Evolutionary conservation across 2,329 filamentous ascomycete species (phyloP).

Genomic region (Apiospora sp.): DNA sequence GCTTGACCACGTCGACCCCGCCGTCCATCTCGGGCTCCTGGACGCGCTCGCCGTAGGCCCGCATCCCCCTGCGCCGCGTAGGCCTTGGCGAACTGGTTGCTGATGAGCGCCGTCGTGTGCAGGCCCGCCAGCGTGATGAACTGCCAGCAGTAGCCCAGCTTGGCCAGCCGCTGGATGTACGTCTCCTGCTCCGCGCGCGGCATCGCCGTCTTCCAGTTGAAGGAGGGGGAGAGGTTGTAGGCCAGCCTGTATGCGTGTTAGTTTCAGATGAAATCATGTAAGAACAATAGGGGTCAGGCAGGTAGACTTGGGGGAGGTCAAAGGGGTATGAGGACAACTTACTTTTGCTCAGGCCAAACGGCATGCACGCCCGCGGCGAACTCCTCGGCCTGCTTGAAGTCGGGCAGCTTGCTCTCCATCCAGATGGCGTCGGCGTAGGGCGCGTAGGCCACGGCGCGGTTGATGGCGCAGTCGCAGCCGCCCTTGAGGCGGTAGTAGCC

Average conservation of each 20-base stretch:
- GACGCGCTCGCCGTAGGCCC: slow-evolving; percentile 94
- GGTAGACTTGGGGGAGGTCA: not conserved
- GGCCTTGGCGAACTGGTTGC: slow-evolving; percentile 84
- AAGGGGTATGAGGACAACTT: slow-evolving; percentile 45
- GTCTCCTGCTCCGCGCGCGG: slow-evolving; percentile 91
- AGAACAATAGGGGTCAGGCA: not conserved
- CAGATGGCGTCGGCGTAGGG: slow-evolving; percentile 96
- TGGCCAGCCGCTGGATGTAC: slow-evolving; percentile 88
- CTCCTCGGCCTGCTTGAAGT: slow-evolving; percentile 88
- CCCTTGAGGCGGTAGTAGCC: slow-evolving; percentile 94
- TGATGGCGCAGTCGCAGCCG: slow-evolving; percentile 89
- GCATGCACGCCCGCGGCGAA: slow-evolving; percentile 94
- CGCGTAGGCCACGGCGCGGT: slow-evolving; percentile 88
- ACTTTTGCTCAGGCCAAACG: slow-evolving; percentile 97
- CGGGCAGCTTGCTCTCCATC: slow-evolving; percentile 99
- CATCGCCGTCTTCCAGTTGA: slow-evolving; percentile 99
- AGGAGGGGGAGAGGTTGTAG: slow-evolving; percentile 97
- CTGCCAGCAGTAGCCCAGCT: slow-evolving; percentile 98
- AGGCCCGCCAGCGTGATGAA: slow-evolving; percentile 99
- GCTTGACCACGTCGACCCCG: slow-evolving; percentile 92
- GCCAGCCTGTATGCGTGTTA: slow-evolving; percentile 69
- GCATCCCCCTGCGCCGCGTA: slow-evolving; percentile 89
- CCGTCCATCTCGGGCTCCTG: slow-evolving; percentile 97
- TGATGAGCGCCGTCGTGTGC: slow-evolving; percentile 93
- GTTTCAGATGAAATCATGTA: not conserved